A percentile compares a stretch with the other conserved stretches of the same genome.
These are phyloP conservation scores for Raffaelea albimanens DNA, from an alignment of 2,329 filamentous ascomycete species.

Conservation along the genomic window DNA sequence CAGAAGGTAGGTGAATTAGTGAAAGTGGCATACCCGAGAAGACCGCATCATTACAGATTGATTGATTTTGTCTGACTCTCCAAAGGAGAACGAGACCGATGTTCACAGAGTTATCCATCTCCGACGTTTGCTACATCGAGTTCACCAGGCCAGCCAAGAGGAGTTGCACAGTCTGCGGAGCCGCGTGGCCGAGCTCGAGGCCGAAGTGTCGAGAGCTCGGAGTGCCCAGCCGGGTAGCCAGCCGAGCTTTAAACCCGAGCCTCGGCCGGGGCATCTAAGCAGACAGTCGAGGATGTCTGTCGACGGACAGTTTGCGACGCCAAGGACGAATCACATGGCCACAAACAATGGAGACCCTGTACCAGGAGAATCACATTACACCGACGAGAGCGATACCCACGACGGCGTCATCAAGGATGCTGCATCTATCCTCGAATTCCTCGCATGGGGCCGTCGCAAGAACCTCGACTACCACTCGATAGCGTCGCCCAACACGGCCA, in stretches of 20 bases:
- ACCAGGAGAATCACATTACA: too few species aligned
- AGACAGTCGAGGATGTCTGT: too few species aligned
- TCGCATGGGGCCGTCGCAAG: constrained; percentile 37
- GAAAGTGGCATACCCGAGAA: too few species aligned
- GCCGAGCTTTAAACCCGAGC: too few species aligned
- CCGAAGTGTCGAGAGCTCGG: constrained; percentile 3
- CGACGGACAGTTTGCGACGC: too few species aligned
- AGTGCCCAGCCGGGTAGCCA: background rate
- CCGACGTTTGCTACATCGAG: background rate
- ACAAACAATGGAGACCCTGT: too few species aligned
- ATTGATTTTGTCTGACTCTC: background rate
- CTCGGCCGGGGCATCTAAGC: too few species aligned
- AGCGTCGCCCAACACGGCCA: constrained; percentile 12
- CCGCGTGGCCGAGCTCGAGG: constrained; percentile 14
- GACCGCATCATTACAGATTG: too few species aligned
- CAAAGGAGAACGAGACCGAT: background rate
- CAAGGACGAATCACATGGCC: too few species aligned
- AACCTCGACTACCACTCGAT: constrained; percentile 19
- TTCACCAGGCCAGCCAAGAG: background rate
- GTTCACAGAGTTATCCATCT: too few species aligned
- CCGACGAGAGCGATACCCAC: background rate
- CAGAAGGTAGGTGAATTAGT: constrained; percentile 13
- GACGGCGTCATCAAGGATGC: constrained; percentile 27
- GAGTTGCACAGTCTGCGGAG: constrained; percentile 7
- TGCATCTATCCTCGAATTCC: constrained; percentile 35